phyloP scores from a whole-genome alignment of 2,329 filamentous ascomycete genomes.

The Paecilomyces sp. region DNA sequence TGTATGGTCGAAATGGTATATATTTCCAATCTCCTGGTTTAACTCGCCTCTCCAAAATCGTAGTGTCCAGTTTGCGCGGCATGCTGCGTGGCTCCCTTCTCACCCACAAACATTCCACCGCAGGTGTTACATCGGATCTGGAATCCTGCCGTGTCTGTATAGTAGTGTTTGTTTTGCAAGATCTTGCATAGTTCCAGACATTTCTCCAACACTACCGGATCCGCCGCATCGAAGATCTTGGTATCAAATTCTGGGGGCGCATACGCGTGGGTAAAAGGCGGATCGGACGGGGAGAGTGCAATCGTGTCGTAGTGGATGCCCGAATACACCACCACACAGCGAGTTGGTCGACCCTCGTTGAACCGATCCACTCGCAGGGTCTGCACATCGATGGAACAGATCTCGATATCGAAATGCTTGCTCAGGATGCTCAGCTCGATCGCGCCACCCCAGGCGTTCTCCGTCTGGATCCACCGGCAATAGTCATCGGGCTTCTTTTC shows the following conservation, averaged over 20 bases:
- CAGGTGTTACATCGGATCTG: constrained; percentile 66
- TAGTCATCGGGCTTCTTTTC: constrained; percentile 68
- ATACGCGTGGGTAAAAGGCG: constrained; percentile 48
- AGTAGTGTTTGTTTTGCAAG: constrained; percentile 71
- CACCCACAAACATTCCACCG: constrained; percentile 35
- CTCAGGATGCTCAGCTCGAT: constrained; percentile 85
- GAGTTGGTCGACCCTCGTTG: constrained; percentile 62
- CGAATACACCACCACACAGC: constrained; percentile 80
- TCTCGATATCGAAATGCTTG: constrained; percentile 77
- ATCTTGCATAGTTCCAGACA: constrained; percentile 59
- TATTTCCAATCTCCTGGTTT: background rate
- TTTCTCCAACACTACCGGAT: constrained; percentile 50
- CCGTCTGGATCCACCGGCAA: constrained; percentile 70
- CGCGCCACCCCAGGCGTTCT: constrained; percentile 81
- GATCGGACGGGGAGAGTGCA: constrained; percentile 60
- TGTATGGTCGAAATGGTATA: background rate
- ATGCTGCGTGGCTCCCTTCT: constrained; percentile 41
- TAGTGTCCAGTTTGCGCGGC: constrained; percentile 41
- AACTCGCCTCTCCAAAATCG: constrained; percentile 42
- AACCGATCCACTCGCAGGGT: constrained; percentile 63
- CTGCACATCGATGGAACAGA: constrained; percentile 75
- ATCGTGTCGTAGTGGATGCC: constrained; percentile 93
- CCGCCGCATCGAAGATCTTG: constrained; percentile 60
- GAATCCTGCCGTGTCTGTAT: constrained; percentile 78
- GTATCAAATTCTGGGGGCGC: constrained; percentile 68